Evolutionary conservation across 257 asterid species (phyloP).

Genomic region (Thymus quinquecostatus): DNA sequence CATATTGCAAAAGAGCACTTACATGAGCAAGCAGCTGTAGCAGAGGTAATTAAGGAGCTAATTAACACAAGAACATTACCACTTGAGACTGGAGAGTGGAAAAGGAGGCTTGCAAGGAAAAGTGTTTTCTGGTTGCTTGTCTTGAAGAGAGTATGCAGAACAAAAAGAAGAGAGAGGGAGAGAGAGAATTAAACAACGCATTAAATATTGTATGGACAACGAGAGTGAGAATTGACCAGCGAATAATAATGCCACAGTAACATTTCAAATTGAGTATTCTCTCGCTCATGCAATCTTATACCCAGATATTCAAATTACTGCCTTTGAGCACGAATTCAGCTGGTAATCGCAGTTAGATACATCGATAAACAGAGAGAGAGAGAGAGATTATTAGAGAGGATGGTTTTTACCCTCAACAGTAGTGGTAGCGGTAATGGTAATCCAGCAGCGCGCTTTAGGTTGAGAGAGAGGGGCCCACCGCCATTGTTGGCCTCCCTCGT

Average conservation of each 20-base stretch:
- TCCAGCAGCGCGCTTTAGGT: neutral
- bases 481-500: constrained; percentile 26
- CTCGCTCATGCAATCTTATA: neutral
- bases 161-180: constrained; percentile 3
- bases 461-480: constrained; percentile 36
- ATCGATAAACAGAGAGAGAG: neutral
- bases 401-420: neutral
- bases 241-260: constrained; percentile 19
- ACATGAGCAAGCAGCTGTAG: constrained; percentile 16
- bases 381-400: constrained; percentile 1
- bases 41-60: neutral
- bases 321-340: no score
- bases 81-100: constrained; percentile 15
- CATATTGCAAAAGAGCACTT: neutral
- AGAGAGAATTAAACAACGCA: constrained; percentile 31
- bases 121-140: constrained; percentile 33
- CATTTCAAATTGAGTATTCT: neutral
- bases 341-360: no score
- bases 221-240: constrained; percentile 24
- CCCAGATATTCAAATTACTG: no score
- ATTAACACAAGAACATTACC: constrained; percentile 22
- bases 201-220: constrained; percentile 30
- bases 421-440: constrained; percentile 21
- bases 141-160: constrained; percentile 30
- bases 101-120: constrained; percentile 17